phyloP scores from a whole-genome alignment of 2,329 filamentous ascomycete species.

The Colletotrichum sp. region DNA sequence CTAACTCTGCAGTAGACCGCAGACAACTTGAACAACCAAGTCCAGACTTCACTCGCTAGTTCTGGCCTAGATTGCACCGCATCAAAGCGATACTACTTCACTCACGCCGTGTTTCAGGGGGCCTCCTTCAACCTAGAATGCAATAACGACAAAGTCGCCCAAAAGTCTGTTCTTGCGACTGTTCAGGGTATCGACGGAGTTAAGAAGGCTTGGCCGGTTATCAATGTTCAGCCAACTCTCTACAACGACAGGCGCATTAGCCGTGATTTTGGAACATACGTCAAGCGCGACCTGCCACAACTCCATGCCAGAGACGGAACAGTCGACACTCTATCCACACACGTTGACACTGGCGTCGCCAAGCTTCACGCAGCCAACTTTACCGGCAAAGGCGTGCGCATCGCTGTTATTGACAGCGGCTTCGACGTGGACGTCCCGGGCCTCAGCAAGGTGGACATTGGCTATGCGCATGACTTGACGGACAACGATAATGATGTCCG shows the following conservation, averaged over 20 bases:
- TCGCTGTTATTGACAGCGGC: slow-evolving; percentile 3
- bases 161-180: background rate
- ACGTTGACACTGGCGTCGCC: slow-evolving; percentile 27
- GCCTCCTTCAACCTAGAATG: background rate
- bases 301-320: background rate
- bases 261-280: background rate
- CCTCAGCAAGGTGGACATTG: background rate
- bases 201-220: slow-evolving; percentile 8
- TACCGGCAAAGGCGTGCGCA: background rate
- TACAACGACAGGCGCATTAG: background rate
- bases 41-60: background rate
- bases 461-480: background rate
- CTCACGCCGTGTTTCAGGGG: background rate
- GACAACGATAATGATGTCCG: slow-evolving; percentile 4
- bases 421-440: background rate
- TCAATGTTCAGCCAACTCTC: background rate
- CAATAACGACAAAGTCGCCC: background rate
- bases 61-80: background rate
- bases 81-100: background rate
- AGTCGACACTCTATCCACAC: slow-evolving; percentile 14
- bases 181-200: background rate
- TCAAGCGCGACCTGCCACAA: background rate
- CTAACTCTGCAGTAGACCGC: background rate
- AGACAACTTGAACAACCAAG: background rate
- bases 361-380: background rate